Conservation (phyloP, 2,329 filamentous ascomycete genomes). For the Eutypella sp. region DNA sequence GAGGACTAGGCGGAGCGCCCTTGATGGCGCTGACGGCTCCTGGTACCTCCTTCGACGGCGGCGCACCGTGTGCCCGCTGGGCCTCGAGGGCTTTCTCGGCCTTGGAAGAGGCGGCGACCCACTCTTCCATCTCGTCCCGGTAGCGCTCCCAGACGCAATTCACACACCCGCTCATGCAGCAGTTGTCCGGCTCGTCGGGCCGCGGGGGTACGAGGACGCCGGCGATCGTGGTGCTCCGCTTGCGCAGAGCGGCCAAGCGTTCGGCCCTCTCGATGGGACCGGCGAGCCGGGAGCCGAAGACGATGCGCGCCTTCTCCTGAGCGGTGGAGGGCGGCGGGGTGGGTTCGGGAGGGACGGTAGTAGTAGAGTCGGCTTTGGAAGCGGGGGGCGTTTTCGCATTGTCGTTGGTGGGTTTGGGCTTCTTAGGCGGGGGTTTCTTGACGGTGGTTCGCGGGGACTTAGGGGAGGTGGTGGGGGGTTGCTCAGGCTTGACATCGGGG, state of each 20-base stretch:
- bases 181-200: conserved; percentile 91
- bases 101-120: conserved; percentile 61
- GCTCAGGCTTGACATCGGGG: conserved; percentile 37
- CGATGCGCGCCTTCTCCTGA: conserved; percentile 56
- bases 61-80: conserved; percentile 28
- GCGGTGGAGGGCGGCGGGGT: conserved; percentile 38
- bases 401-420: conserved; percentile 15
- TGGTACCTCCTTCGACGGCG: conserved; percentile 6
- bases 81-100: conserved; percentile 50
- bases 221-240: conserved; percentile 61
- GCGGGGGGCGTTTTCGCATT: conserved; percentile 1
- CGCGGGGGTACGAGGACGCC: conserved; percentile 78
- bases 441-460: conserved; percentile 21
- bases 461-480: conserved; percentile 36
- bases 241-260: conserved; percentile 51
- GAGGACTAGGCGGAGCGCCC: conserved; percentile 18
- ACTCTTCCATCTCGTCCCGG: conserved; percentile 88
- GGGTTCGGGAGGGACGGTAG: conserved; percentile 29
- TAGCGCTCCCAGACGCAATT: conserved; percentile 96
- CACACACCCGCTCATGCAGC: conserved; percentile 98
- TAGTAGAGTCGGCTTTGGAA: conserved; percentile 15
- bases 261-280: conserved; percentile 66
- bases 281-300: conserved; percentile 77
- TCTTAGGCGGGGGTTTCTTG: conserved; percentile 18
- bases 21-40: conserved; percentile 7